Base-by-base conservation (phyloP, 108 stramenopile genomes). In the Pseudonitzschia delicatissima region DNA sequence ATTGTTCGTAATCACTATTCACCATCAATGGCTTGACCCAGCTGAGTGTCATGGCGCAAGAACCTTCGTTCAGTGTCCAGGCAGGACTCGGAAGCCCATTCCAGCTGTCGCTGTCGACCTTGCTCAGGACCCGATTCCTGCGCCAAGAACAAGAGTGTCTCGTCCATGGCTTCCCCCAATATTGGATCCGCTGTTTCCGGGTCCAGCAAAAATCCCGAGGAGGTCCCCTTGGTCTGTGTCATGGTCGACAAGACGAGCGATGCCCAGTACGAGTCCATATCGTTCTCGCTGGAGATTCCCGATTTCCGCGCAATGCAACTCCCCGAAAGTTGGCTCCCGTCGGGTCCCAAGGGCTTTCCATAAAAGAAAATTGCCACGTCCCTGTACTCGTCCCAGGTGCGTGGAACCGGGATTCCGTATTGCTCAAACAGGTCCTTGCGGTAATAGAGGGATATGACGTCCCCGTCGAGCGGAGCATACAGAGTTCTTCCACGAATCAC, bases 351-450 rank as follows among this genome's bases (percentile, higher is more conserved):
- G 13, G 64, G 72, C 31, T 59, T 62, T 6, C 51, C 68, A 55
- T 73, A 51, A 45, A 79, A 79, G 35, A 59, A 79, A 1, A 29
- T 44, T 4, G 82, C 79, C 7, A 55, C 77, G 4, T 66, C 52
- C 18, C 48, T 68, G 62, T 83, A 83, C 44, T 75, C 82, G 12
- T 80, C 74, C 82, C 82, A 83, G 0, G 82, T 83, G 21, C 77
- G 45, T 8, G 82, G 82, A 2, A 77, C 50, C 4, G 62, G 36
- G 25, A 71, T n/a, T 20, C 67, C 64, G 50, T 66, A 68, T 47
- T 63, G 35, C 2, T 77, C 50, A 42, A 83, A 72, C 25, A 83
- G 42, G 34, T 83, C 82, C 66, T 70, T 71, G 9, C 79, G 65
- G 48, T 80, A 83, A 62, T 57, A 80, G 36, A 83, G 47, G 27